Evolutionary conservation across 2,329 filamentous ascomycete species (phyloP), one percentile per base, ranked within the genome.

Genomic region (Botryosphaeria dothidea): DNA sequence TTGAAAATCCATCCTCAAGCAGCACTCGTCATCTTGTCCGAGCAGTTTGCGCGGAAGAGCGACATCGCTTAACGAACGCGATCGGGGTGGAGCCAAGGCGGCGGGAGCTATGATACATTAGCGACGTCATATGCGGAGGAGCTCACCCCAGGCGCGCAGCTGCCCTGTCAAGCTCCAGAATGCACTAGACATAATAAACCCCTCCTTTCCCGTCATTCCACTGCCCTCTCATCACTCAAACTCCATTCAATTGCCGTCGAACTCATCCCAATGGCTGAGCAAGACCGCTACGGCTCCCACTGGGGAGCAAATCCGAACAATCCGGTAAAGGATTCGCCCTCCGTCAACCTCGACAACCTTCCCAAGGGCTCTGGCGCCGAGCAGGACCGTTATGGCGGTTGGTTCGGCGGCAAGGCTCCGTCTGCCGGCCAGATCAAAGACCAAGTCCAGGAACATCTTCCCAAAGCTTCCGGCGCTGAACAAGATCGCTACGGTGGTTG

Each of bases 231-330:
- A 25, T 38, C 43, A 13, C 17, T 25, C 34, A 38, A 34, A 43
- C 27, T 31, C 21, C 56, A 15, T 21, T 8, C 23, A 27, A 41
- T 64, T 38, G 23, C 41, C 21, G 46, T 56, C 61, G 8, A 52
- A 25, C 34, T 45, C 62, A 38, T 62, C 58, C 17, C 43, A 62
- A 65, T 65, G 63, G 64, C 64, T 38, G 64, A 65, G 49, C 64
- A 65, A 62, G 64, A 65, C 49, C 56, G 57, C 38, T 65, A 65
- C 48, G 64, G 36, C 57, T 65, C 64, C 23, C 64, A 65, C 21
- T 56, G 45, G 25, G 31, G 64, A 15, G 25, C 38, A n/a, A 52
- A 65, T 56, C 64, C 64, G 21, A 36, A 34, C 45, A 62, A 65
- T 38, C 64, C 64, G 3, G 57, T 65, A 34, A 56, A 49, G 11